These are phyloP conservation scores for Ilyonectria destructans DNA, from an alignment of 2,329 filamentous ascomycete genomes.

Conservation along the genomic window DNA sequence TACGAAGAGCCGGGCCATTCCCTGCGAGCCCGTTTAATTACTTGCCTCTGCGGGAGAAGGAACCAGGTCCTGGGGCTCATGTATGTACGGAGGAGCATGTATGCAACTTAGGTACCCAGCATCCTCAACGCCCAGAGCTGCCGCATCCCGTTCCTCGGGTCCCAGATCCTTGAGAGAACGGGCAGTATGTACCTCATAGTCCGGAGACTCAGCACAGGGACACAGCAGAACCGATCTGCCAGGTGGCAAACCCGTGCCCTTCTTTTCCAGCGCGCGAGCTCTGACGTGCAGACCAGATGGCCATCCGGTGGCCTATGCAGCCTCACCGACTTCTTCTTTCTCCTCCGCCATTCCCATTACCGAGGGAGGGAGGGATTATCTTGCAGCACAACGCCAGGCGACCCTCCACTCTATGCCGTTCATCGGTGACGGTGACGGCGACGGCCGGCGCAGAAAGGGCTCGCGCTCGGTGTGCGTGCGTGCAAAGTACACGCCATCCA, in stretches of 20 bases:
- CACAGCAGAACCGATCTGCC: conserved; percentile 19
- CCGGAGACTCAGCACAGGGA: conserved; percentile 6
- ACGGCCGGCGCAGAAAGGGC: not conserved
- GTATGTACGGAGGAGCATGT: conserved; percentile 7
- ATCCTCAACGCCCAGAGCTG: conserved; percentile 21
- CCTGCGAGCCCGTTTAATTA: conserved; percentile 26
- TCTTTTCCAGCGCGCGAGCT: conserved; percentile 10
- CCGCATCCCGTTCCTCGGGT: conserved; percentile 23
- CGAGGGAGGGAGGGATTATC: conserved; percentile 3
- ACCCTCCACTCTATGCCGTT: not conserved
- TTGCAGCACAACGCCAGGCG: not conserved
- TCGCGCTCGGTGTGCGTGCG: not conserved
- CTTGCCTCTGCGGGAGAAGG: conserved; percentile 24
- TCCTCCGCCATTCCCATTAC: conserved; percentile 9
- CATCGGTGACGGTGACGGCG: not conserved
- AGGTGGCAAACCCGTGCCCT: conserved; percentile 17
- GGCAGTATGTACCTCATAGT: conserved; percentile 29
- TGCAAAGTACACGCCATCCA: conserved; percentile 15
- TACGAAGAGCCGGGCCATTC: conserved; percentile 19
- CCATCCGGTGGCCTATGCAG: not conserved
- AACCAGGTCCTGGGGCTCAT: conserved; percentile 32
- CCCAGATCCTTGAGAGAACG: conserved; percentile 15
- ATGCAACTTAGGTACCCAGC: conserved; percentile 16
- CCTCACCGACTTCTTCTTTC: conserved; percentile 28
- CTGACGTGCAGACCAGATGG: conserved; percentile 29